Evolutionary conservation across 345 rosid species (phyloP).

Genomic region (Eutrema heterophyllum): DNA sequence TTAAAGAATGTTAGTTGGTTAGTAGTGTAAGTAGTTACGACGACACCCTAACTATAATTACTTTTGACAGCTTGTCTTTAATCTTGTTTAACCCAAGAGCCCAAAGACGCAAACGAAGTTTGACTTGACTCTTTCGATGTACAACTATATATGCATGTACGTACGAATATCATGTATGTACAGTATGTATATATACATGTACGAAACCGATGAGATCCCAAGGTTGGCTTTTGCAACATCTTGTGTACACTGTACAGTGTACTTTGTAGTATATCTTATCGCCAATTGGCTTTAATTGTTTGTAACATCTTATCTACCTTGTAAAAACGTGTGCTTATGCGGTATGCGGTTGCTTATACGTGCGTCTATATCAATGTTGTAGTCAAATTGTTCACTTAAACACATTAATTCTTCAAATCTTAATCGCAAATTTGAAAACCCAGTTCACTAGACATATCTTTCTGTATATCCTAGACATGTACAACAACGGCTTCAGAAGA

Average conservation of each 20-base stretch:
- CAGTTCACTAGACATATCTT: neutral
- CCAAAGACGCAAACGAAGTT: neutral
- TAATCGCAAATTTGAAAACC: neutral
- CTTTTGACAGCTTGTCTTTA: slow-evolving; percentile 20
- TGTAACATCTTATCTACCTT: neutral
- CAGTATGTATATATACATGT: neutral
- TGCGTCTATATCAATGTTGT: neutral
- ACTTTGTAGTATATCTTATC: neutral
- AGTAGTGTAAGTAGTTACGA: slow-evolving; percentile 22
- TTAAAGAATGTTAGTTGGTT: slow-evolving; percentile 8
- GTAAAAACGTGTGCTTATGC: slow-evolving; percentile 8
- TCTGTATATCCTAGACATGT: neutral
- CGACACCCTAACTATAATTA: neutral
- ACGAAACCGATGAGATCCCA: neutral
- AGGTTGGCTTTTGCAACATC: neutral
- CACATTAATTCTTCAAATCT: neutral
- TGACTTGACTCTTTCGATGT: slow-evolving; percentile 16
- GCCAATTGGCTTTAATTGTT: neutral
- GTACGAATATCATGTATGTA: neutral
- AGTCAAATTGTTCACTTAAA: slow-evolving; percentile 1
- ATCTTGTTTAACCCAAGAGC: slow-evolving; percentile 19
- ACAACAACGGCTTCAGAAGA: neutral
- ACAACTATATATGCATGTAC: neutral
- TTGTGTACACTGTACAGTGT: neutral
- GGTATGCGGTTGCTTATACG: neutral